Percentiles rank a stretch among this genome's conserved stretches.
Evolutionary conservation across 1,284 basidiomycete genomes (phyloP).

Genomic region (Waitea zeae): DNA sequence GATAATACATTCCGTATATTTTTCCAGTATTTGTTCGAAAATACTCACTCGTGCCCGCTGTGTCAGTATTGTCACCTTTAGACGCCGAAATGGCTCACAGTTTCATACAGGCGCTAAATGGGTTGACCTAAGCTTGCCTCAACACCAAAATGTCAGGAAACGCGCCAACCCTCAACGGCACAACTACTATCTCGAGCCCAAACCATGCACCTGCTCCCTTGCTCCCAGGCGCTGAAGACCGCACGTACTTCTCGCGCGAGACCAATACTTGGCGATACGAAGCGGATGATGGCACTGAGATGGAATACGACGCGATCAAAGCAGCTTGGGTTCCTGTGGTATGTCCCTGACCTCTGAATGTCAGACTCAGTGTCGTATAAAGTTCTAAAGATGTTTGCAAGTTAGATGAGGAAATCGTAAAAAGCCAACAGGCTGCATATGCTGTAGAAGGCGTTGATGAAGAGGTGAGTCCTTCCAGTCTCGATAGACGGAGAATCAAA

Average conservation of each 20-base stretch:
- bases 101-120: no score
- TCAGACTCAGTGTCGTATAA: not conserved
- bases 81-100: no score
- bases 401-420: constrained; percentile 72
- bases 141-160: no score
- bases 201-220: not conserved
- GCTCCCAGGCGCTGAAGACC: constrained; percentile 36
- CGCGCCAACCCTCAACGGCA: no score
- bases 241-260: constrained; percentile 65
- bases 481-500: constrained; percentile 8
- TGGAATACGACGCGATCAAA: constrained; percentile 72
- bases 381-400: constrained; percentile 13
- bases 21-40: no score
- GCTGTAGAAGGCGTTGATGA: constrained; percentile 83
- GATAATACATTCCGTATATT: no score
- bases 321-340: constrained; percentile 75
- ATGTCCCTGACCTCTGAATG: constrained; percentile 15
- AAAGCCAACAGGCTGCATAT: constrained; percentile 85
- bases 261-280: constrained; percentile 79
- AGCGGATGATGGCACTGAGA: constrained; percentile 73
- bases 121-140: no score
- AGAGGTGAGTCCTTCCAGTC: constrained; percentile 36
- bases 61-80: no score
- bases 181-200: constrained; percentile 46
- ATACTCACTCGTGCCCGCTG: no score